Conservation (phyloP, 768 basidiomycete species). For the Kwoniella sp. region DNA sequence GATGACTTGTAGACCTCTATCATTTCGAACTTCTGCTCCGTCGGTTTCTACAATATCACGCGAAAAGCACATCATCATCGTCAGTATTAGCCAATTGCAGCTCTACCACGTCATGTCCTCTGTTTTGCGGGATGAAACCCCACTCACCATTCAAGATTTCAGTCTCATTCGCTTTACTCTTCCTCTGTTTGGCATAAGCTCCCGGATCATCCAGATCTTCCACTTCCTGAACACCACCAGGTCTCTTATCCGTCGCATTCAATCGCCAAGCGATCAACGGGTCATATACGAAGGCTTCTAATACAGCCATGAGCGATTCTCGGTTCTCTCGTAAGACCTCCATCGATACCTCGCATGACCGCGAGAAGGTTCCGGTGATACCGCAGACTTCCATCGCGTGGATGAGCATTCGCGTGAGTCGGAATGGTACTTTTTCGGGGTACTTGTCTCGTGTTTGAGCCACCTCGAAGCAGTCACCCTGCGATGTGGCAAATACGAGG, state of each 20-base stretch:
- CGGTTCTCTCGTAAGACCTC: conserved; percentile 92
- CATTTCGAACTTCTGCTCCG: conserved; percentile 85
- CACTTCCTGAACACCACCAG: conserved; percentile 69
- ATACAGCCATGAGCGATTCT: conserved; percentile 97
- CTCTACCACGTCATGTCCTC: too few species aligned
- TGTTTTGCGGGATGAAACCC: too few species aligned
- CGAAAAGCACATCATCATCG: not conserved
- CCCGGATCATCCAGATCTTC: conserved; percentile 29
- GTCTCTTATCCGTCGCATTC: conserved; percentile 72
- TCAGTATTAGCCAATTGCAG: too few species aligned
- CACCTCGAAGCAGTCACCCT: conserved; percentile 96
- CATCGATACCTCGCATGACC: conserved; percentile 98
- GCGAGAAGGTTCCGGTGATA: conserved; percentile 94
- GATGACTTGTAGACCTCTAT: conserved; percentile 84
- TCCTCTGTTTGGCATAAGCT: conserved; percentile 65
- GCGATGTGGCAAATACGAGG: not conserved
- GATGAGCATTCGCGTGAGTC: conserved; percentile 95
- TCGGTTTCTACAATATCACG: conserved; percentile 57
- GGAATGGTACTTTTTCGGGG: conserved; percentile 97
- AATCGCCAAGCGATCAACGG: conserved; percentile 96
- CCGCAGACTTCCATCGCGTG: conserved; percentile 99
- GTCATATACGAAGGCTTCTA: conserved; percentile 98
- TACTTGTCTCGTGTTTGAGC: conserved; percentile 98
- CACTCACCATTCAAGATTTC: conserved; percentile 83
- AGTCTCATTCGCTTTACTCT: conserved; percentile 86